phyloP scores from a whole-genome alignment of 2,329 filamentous ascomycete species.

The Aspergillus oerlinghausenensis region DNA sequence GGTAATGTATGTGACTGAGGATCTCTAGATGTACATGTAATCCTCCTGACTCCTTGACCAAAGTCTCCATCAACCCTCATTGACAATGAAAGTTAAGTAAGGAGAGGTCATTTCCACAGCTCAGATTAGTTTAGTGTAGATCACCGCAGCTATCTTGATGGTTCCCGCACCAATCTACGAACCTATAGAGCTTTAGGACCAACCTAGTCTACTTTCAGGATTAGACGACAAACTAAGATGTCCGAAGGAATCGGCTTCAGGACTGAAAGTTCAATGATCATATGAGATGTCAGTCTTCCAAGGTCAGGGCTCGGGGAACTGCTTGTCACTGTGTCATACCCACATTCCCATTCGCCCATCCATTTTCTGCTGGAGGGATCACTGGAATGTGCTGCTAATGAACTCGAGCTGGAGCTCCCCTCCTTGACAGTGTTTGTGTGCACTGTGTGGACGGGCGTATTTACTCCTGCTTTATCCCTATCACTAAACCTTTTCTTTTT shows the following conservation, averaged over 20 bases:
- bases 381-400: background rate
- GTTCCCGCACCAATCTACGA: background rate
- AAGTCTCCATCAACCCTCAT: background rate
- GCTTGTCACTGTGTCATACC: background rate
- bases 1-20: background rate
- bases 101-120: background rate
- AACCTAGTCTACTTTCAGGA: background rate
- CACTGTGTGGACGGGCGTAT: background rate
- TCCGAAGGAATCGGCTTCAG: background rate
- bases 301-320: background rate
- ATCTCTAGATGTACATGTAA: too few species aligned
- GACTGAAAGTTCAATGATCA: background rate
- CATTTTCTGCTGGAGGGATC: background rate
- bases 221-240: background rate
- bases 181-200: background rate
- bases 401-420: background rate
- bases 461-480: conserved; percentile 5
- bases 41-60: too few species aligned
- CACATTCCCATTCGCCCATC: background rate
- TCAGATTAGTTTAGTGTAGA: background rate
- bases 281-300: background rate
- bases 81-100: background rate
- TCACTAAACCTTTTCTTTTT: conserved; percentile 1
- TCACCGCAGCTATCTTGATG: background rate
- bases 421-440: conserved; percentile 5